Conservation (phyloP, 139 green algal genomes). For the Auxenochlorella protothecoides region DNA sequence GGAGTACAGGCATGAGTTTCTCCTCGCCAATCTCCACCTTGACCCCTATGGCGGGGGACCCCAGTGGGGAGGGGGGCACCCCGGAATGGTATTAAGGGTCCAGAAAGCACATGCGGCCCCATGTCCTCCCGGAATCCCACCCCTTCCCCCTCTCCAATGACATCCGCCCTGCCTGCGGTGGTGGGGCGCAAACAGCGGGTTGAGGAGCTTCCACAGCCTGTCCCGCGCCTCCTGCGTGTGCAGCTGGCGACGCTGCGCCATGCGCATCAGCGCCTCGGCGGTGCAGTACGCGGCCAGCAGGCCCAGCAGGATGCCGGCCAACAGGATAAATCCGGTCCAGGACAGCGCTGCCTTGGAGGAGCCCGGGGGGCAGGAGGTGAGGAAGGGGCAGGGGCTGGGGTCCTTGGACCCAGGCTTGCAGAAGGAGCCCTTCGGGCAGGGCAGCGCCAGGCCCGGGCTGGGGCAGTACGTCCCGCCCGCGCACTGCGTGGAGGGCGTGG, state of each 20-base stretch:
- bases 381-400: slow-evolving; percentile 25
- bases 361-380: slow-evolving; percentile 27
- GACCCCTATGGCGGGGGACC: no score
- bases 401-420: slow-evolving; percentile 22
- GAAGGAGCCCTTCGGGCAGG: slow-evolving; percentile 29
- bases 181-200: slow-evolving; percentile 14
- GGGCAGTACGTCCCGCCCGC: slow-evolving; percentile 32
- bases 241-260: slow-evolving; percentile 3
- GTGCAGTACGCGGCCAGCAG: slow-evolving; percentile 5
- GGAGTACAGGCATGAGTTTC: no score
- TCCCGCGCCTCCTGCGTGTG: slow-evolving; percentile 21
- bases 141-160: no score
- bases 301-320: slow-evolving; percentile 8
- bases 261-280: neutral
- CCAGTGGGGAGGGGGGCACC: no score
- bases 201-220: slow-evolving; percentile 17
- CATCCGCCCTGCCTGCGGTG: neutral
- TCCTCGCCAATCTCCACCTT: no score
- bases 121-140: no score
- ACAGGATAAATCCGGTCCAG: slow-evolving; percentile 20
- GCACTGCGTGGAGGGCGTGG: slow-evolving; percentile 6
- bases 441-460: slow-evolving; percentile 1
- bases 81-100: no score
- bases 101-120: no score
- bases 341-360: slow-evolving; percentile 12